Evolutionary conservation across 1,284 basidiomycete genomes (phyloP).

Genomic region (Ustilago loliicola): DNA sequence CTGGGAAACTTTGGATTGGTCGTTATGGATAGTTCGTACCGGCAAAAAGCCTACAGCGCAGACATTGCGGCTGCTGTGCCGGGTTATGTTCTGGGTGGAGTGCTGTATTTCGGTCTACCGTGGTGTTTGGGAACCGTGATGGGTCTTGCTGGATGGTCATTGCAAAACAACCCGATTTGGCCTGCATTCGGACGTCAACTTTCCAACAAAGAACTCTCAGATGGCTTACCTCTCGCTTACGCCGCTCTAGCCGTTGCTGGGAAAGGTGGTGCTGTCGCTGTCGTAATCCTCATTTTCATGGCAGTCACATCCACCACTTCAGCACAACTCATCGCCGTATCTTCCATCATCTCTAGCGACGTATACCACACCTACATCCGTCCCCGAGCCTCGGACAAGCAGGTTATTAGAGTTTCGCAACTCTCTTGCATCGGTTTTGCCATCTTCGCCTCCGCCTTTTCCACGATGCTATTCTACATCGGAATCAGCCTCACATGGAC

Average conservation of each 20-base stretch:
- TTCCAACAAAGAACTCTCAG: constrained; percentile 41
- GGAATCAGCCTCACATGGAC: constrained; percentile 64
- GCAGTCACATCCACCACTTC: constrained; percentile 60
- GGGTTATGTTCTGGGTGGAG: constrained; percentile 62
- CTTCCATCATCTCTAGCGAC: constrained; percentile 58
- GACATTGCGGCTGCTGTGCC: constrained; percentile 60
- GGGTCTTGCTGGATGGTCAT: constrained; percentile 54
- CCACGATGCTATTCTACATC: constrained; percentile 54
- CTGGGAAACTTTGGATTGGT: constrained; percentile 65
- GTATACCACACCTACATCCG: constrained; percentile 63
- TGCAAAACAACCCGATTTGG: constrained; percentile 58
- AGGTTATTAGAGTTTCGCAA: constrained; percentile 56
- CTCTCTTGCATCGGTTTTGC: constrained; percentile 58
- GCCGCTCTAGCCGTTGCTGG: constrained; percentile 56
- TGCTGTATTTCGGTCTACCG: constrained; percentile 67
- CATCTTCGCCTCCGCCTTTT: constrained; percentile 54
- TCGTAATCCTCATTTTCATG: constrained; percentile 64
- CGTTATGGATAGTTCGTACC: constrained; percentile 59
- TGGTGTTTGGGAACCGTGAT: constrained; percentile 62
- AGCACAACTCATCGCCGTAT: constrained; percentile 64
- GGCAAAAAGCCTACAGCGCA: constrained; percentile 66
- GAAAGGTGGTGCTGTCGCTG: constrained; percentile 62
- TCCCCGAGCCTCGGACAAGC: constrained; percentile 43
- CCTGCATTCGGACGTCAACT: constrained; percentile 55
- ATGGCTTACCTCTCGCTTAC: constrained; percentile 60